phyloP scores from a whole-genome alignment of 2,329 filamentous ascomycete species.

The Cucurbitaria berberidis region DNA sequence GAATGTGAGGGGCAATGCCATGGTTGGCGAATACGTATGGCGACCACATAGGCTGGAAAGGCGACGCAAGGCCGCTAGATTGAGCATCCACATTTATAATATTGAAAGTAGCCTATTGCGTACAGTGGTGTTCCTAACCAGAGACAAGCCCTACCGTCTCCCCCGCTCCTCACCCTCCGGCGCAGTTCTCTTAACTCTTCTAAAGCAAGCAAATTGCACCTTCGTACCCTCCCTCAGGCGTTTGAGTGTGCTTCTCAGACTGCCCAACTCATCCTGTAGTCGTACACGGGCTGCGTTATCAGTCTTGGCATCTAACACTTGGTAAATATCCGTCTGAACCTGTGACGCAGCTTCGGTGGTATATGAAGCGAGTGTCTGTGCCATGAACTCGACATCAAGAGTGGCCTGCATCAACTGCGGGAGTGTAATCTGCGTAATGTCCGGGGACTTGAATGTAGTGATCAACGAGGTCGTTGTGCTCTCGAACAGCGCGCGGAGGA shows the following conservation, averaged over 20 bases:
- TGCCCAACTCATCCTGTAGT: constrained; percentile 85
- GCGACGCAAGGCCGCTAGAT: neutral
- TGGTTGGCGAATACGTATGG: no score
- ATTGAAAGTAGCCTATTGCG: neutral
- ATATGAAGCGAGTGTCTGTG: constrained; percentile 89
- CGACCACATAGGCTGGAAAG: neutral
- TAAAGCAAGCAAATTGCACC: constrained; percentile 48
- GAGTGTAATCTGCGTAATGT: constrained; percentile 72
- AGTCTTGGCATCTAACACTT: constrained; percentile 86
- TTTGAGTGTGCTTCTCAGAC: constrained; percentile 88
- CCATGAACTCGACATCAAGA: constrained; percentile 94
- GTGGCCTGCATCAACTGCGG: constrained; percentile 94
- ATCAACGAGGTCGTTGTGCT: constrained; percentile 81
- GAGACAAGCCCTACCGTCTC: neutral
- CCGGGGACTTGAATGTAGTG: constrained; percentile 67
- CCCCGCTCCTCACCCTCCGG: neutral
- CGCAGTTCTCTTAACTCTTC: constrained; percentile 30
- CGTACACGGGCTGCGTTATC: constrained; percentile 82
- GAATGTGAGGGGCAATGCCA: neutral
- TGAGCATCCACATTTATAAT: neutral
- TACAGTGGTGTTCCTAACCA: neutral
- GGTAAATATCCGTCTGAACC: constrained; percentile 87
- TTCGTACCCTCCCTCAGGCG: constrained; percentile 50
- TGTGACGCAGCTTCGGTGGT: constrained; percentile 82
- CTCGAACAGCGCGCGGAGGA: constrained; percentile 87